Percentiles rank a stretch among this genome's conserved stretches.
Evolutionary conservation across 1,284 basidiomycete species (phyloP).

Genomic region (Ustilago trichophora): DNA sequence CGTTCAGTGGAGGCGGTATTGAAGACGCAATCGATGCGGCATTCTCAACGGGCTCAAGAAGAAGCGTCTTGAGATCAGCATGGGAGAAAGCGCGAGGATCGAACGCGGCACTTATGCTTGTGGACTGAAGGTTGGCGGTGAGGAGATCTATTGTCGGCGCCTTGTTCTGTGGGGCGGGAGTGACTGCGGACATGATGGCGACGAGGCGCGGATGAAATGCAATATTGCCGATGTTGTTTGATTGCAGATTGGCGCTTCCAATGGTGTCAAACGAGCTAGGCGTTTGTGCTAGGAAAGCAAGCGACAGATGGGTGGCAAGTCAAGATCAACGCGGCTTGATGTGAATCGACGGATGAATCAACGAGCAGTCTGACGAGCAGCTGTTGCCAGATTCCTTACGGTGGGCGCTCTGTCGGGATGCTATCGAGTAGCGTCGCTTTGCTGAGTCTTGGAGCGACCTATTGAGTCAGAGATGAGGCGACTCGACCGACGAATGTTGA

Average conservation of each 20-base stretch:
- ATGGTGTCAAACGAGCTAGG: no score
- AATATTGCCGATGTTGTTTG: background rate
- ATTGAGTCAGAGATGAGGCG: no score
- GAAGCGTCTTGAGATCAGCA: slow-evolving; percentile 24
- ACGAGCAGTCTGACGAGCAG: no score
- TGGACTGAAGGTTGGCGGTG: slow-evolving; percentile 34
- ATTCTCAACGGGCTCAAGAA: slow-evolving; percentile 31
- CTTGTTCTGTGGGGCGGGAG: slow-evolving; percentile 28
- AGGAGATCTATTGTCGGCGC: slow-evolving; percentile 50
- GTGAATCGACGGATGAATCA: no score
- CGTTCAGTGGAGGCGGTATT: slow-evolving; percentile 3
- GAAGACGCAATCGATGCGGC: slow-evolving; percentile 1
- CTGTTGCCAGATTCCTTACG: no score
- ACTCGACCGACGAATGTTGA: no score
- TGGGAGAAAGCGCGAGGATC: slow-evolving; percentile 11
- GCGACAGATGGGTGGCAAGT: no score
- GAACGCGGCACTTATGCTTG: slow-evolving; percentile 1
- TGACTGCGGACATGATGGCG: slow-evolving; percentile 19
- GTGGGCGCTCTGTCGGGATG: no score
- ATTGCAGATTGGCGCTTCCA: background rate
- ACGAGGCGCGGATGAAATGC: background rate
- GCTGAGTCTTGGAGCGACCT: no score
- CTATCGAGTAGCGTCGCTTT: no score
- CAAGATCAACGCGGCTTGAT: no score
- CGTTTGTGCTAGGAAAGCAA: no score